These are phyloP conservation scores for Diophrys appendiculata DNA, from an alignment of 73 alveolate species.

Conservation along the genomic window DNA sequence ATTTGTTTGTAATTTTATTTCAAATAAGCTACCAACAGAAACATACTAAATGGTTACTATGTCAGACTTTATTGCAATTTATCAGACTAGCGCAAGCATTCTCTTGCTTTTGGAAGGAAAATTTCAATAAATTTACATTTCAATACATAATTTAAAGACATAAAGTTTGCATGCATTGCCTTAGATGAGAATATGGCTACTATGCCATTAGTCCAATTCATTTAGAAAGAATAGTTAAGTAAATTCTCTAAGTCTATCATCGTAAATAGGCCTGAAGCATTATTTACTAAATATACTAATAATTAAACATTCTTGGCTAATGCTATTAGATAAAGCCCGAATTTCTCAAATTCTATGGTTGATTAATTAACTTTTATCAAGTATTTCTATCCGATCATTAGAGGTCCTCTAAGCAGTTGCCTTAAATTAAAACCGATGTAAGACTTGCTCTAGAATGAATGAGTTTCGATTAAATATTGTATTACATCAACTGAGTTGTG, in stretches of 20 bases:
- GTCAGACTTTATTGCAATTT: too few species aligned
- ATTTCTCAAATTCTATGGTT: background rate
- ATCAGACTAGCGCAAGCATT: too few species aligned
- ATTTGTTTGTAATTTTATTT: too few species aligned
- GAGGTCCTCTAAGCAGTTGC: background rate
- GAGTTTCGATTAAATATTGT: background rate
- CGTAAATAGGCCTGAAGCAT: background rate
- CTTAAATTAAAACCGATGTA: background rate
- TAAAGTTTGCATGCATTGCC: background rate
- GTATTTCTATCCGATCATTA: background rate
- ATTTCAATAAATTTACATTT: too few species aligned
- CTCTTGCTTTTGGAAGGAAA: too few species aligned
- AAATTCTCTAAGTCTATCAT: background rate
- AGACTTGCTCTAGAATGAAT: background rate
- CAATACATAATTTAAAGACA: background rate
- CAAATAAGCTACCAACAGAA: too few species aligned
- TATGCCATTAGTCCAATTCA: background rate
- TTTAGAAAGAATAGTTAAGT: background rate
- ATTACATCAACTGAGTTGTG: background rate
- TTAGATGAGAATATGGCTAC: background rate
- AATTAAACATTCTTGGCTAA: background rate
- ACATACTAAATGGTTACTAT: too few species aligned
- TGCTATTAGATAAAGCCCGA: background rate
- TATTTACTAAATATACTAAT: background rate
- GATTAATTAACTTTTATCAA: too few species aligned